phyloP scores from a whole-genome alignment of 2,329 filamentous ascomycete species.

The Paecilomyces sp. region DNA sequence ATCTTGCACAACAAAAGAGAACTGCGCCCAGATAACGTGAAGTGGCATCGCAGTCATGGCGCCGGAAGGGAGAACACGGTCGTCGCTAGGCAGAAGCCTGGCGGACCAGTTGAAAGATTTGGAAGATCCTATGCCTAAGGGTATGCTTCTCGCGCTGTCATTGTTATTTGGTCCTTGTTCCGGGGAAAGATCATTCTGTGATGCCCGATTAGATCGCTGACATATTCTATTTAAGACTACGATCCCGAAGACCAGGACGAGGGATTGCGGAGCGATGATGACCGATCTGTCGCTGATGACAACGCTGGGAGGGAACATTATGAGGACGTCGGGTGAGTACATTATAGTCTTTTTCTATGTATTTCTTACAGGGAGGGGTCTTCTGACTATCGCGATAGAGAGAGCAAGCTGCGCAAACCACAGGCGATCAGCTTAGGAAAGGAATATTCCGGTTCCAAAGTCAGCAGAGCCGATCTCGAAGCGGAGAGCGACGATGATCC shows the following conservation, averaged over 20 bases:
- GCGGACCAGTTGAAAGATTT: slow-evolving; percentile 56
- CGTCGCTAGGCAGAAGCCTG: slow-evolving; percentile 40
- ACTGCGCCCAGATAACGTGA: not conserved
- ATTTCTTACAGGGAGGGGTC: slow-evolving; percentile 1
- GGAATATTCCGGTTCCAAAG: slow-evolving; percentile 69
- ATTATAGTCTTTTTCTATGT: not conserved
- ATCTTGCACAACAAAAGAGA: not conserved
- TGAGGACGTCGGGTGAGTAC: slow-evolving; percentile 59
- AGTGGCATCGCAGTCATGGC: slow-evolving; percentile 16
- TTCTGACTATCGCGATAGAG: slow-evolving; percentile 40
- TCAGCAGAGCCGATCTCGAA: slow-evolving; percentile 63
- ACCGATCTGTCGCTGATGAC: slow-evolving; percentile 39
- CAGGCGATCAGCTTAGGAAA: slow-evolving; percentile 64
- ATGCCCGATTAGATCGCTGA: slow-evolving; percentile 2
- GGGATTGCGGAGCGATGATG: slow-evolving; percentile 49
- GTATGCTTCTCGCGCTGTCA: slow-evolving; percentile 35
- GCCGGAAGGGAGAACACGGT: slow-evolving; percentile 41
- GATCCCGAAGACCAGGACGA: slow-evolving; percentile 67
- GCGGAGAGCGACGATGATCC: slow-evolving; percentile 48
- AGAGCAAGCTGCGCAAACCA: slow-evolving; percentile 74
- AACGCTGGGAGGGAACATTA: slow-evolving; percentile 78
- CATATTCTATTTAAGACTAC: slow-evolving; percentile 52
- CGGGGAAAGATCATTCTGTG: not conserved
- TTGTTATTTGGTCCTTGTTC: not conserved
- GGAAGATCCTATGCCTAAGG: slow-evolving; percentile 55